Base-by-base conservation (phyloP, 495 filamentous ascomycete species). In the Pseudotulostoma volvatum region DNA sequence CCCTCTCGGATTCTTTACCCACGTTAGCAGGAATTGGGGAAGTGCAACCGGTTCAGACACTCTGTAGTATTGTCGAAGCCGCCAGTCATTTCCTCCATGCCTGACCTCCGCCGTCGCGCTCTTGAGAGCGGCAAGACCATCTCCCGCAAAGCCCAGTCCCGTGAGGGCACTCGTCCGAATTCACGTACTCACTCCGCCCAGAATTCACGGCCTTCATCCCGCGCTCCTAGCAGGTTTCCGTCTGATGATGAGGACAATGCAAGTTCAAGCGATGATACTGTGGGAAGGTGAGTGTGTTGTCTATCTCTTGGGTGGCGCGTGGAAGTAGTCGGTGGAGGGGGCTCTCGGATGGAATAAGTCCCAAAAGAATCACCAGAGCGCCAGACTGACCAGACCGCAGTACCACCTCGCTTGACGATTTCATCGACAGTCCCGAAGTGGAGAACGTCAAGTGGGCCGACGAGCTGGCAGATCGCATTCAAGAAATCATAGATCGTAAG, bases 81-180 rank as follows among this genome's bases (percentile, higher is more conserved):
- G 31, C 32, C 34, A 23, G 32, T 23, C 19, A 17, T 28, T 42
- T 18, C 16, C 36, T 42, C 56, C 39, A 66, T 66, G 63, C 63
- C 60, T 15, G 63, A 67, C 49, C 71, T 95, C 38, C 73, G 83
- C 49, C 77, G 87, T 52, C 82, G 82, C 55, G 84, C 81, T 23
- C 68, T 83, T 17, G 81, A 87, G 64, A 82, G 78, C 61, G 76
- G 77, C 54, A 97, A 97, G 66, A 97, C 88, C 25, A 68, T 90
- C 36, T 95, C 90, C 25, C 76, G 79, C 52, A 94, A 93, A 61
- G 86, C 86, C 4, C 77, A 75, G 36, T 82, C 81, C 9, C 70
- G 73, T 35, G 70, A 75, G 34, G 73, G 74, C 8, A 82, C 83
- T 1, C 67, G 70, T 11, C 65, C 72, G 19, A 73, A 67, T 2